A percentile compares a stretch with the other conserved stretches of the same genome.
phyloP scores from a whole-genome alignment of 2,329 filamentous ascomycete species.

The Stagonosporopsis chrysanthemi region DNA sequence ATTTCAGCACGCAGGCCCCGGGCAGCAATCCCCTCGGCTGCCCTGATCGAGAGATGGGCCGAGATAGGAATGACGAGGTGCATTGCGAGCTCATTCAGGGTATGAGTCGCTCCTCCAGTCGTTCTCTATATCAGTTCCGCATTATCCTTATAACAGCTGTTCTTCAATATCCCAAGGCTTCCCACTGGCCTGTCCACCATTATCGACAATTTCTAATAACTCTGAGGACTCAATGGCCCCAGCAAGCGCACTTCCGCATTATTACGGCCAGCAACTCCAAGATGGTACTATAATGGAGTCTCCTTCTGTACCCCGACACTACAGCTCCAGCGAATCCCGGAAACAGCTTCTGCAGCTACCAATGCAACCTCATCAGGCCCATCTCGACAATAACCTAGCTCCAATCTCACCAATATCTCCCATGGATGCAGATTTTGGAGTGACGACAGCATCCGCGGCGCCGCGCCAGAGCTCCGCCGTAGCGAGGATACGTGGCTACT shows the following conservation, averaged over 20 bases:
- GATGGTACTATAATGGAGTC: slow-evolving; percentile 41
- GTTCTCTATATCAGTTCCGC: slow-evolving; percentile 30
- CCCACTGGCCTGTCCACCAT: background rate
- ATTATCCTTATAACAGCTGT: slow-evolving; percentile 14
- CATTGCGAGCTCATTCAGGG: slow-evolving; percentile 20
- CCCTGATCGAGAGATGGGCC: slow-evolving; percentile 33
- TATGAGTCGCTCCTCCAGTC: slow-evolving; percentile 15
- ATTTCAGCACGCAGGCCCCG: slow-evolving; percentile 25
- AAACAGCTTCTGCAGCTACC: slow-evolving; percentile 42
- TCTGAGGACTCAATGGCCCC: slow-evolving; percentile 29
- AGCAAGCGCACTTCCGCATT: slow-evolving; percentile 32
- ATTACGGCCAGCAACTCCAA: slow-evolving; percentile 40
- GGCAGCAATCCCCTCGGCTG: slow-evolving; percentile 26
- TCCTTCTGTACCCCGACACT: slow-evolving; percentile 24
- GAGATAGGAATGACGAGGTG: slow-evolving; percentile 25
- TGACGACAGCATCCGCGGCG: slow-evolving; percentile 6
- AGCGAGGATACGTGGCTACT: slow-evolving; percentile 21
- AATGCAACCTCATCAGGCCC: slow-evolving; percentile 36
- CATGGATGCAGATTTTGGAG: slow-evolving; percentile 16
- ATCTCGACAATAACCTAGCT: slow-evolving; percentile 26
- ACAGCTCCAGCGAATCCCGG: slow-evolving; percentile 33
- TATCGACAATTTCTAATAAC: background rate
- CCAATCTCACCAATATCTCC: slow-evolving; percentile 24
- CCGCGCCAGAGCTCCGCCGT: slow-evolving; percentile 17
- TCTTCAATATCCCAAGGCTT: slow-evolving; percentile 10